These are phyloP conservation scores for Penicillium sp. DNA, from an alignment of 2,329 filamentous ascomycete species.

Conservation along the genomic window DNA sequence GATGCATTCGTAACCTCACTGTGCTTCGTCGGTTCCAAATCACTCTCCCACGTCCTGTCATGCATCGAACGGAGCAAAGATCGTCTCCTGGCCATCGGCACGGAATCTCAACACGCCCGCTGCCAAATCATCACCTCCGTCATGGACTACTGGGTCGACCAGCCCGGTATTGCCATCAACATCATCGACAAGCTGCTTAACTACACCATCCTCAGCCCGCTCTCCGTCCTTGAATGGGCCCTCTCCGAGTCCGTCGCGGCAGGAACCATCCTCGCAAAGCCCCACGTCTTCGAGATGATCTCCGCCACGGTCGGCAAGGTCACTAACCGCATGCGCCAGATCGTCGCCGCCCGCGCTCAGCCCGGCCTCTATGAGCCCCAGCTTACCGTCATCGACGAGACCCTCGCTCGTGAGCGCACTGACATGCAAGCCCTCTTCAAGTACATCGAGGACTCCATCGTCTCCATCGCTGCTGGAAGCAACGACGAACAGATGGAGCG, in stretches of 20 bases:
- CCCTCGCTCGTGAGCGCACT: constrained; percentile 66
- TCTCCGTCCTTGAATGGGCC: constrained; percentile 86
- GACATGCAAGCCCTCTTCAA: constrained; percentile 78
- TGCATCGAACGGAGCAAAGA: constrained; percentile 95
- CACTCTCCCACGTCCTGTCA: constrained; percentile 89
- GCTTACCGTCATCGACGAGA: constrained; percentile 62
- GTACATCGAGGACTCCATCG: constrained; percentile 74
- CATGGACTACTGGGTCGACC: constrained; percentile 88
- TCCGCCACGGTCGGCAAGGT: constrained; percentile 88
- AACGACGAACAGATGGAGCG: constrained; percentile 75
- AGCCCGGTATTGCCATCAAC: constrained; percentile 86
- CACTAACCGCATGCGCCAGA: constrained; percentile 78
- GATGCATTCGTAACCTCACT: constrained; percentile 94
- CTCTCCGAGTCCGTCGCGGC: constrained; percentile 65
- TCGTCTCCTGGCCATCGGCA: constrained; percentile 75
- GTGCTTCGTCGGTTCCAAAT: constrained; percentile 91
- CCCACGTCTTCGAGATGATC: constrained; percentile 86
- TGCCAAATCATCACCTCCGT: constrained; percentile 88
- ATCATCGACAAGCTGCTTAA: constrained; percentile 97
- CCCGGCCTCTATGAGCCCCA: constrained; percentile 56
- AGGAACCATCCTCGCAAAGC: constrained; percentile 67
- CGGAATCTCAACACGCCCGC: constrained; percentile 71
- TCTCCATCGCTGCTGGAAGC: constrained; percentile 68
- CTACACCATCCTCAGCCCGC: constrained; percentile 87
- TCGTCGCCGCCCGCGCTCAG: constrained; percentile 64